These are phyloP conservation scores for Pseudogymnoascus sp. DNA, from an alignment of 2,329 filamentous ascomycete genomes.

Conservation along the genomic window DNA sequence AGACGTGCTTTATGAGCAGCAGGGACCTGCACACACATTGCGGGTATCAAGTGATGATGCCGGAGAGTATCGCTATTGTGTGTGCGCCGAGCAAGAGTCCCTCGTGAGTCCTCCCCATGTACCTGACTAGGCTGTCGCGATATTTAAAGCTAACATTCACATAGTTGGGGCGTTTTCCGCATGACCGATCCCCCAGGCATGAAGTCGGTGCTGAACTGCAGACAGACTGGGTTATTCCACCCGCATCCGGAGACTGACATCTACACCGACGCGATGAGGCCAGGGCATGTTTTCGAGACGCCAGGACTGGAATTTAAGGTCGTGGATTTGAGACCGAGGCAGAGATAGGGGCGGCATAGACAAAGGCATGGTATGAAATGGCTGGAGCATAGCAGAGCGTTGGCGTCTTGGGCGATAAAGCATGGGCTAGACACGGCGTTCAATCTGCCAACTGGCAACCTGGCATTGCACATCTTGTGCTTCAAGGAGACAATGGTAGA, in stretches of 20 bases:
- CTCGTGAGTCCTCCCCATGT: conserved; percentile 47
- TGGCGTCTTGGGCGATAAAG: conserved; percentile 10
- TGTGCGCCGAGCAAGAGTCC: conserved; percentile 78
- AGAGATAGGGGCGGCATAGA: background rate
- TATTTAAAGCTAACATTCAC: background rate
- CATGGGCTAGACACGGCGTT: conserved; percentile 5
- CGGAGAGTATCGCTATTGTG: conserved; percentile 93
- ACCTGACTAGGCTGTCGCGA: background rate
- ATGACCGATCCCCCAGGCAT: conserved; percentile 89
- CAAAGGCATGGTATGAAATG: background rate
- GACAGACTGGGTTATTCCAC: conserved; percentile 75
- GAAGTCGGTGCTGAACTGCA: conserved; percentile 75
- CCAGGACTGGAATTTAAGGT: conserved; percentile 54
- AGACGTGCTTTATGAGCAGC: conserved; percentile 97
- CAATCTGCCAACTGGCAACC: background rate
- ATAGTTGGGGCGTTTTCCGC: conserved; percentile 82
- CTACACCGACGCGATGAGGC: conserved; percentile 38
- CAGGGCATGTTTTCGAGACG: conserved; percentile 53
- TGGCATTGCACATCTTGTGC: background rate
- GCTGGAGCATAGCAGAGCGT: conserved; percentile 11
- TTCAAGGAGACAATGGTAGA: background rate
- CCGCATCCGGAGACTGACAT: conserved; percentile 44
- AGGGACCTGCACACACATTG: conserved; percentile 89
- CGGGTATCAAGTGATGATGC: conserved; percentile 92
- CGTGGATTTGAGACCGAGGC: conserved; percentile 49